phyloP scores from a whole-genome alignment of 441 rosid species.

The Croton setiger region DNA sequence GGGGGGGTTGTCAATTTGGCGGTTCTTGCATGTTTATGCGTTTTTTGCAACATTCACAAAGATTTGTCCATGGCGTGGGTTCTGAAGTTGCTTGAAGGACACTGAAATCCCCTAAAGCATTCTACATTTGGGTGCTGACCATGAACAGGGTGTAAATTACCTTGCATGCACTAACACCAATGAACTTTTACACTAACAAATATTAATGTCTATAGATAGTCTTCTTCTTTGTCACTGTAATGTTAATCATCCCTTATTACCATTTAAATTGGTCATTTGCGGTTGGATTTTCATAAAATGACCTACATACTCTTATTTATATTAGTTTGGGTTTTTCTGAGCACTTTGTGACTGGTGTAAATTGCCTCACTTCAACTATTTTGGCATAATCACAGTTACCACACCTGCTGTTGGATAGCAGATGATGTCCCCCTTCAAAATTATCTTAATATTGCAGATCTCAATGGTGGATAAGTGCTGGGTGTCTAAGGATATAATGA shows the following conservation, averaged over 20 bases:
- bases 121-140: background rate
- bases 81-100: background rate
- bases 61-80: background rate
- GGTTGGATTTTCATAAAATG: background rate
- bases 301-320: background rate
- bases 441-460: too few species aligned
- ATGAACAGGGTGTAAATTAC: background rate
- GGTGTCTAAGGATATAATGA: background rate
- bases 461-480: background rate
- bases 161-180: background rate
- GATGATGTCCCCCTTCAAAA: background rate
- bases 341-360: background rate
- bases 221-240: background rate
- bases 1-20: too few species aligned
- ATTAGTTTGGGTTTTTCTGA: background rate
- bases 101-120: too few species aligned
- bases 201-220: background rate
- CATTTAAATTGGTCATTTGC: background rate
- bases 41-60: background rate
- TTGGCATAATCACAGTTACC: background rate
- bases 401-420: background rate
- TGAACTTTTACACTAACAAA: background rate
- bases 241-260: background rate
- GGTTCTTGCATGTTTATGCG: background rate
- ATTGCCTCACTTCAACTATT: background rate